Percentiles rank a stretch among this genome's conserved stretches.
These are phyloP conservation scores for Nicotiana noctiflora DNA, from an alignment of 257 asterid species.

Conservation along the genomic window DNA sequence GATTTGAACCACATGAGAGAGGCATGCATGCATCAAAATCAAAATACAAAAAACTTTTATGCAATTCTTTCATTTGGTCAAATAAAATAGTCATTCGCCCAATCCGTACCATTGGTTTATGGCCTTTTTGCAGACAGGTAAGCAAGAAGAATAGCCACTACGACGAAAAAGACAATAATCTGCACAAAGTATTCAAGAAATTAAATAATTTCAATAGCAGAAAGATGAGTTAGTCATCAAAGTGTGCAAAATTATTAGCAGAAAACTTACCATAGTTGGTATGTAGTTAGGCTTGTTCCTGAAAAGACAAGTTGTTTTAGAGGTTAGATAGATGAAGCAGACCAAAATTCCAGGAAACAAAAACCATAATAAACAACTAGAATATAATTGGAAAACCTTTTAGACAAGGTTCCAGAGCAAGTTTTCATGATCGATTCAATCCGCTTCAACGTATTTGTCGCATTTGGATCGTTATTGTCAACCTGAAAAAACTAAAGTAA, in stretches of 20 bases:
- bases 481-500: constrained; percentile 27
- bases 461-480: constrained; percentile 68
- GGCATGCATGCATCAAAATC: not conserved
- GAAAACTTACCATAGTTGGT: constrained; percentile 44
- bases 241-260: not conserved
- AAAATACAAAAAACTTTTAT: too few species aligned
- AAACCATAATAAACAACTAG: not conserved
- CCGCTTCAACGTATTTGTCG: constrained; percentile 51
- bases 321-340: constrained; percentile 1
- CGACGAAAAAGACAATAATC: constrained; percentile 47
- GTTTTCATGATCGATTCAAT: constrained; percentile 56
- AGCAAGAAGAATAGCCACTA: constrained; percentile 48
- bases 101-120: constrained; percentile 32
- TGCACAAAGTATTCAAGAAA: constrained; percentile 29
- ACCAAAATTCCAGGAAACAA: not conserved
- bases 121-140: constrained; percentile 35
- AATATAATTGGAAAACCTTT: constrained; percentile 21
- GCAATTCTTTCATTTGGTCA: not conserved
- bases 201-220: constrained; percentile 6
- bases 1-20: not conserved
- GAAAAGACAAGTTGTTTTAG: constrained; percentile 61
- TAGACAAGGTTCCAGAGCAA: constrained; percentile 60
- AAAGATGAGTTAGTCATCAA: not conserved
- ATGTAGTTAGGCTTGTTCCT: constrained; percentile 40
- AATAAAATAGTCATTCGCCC: too few species aligned